A percentile compares a stretch with the other conserved stretches of the same genome.
These are phyloP conservation scores for Saccharomyces pastorianus DNA, from an alignment of 1,139 yeast genomes.

Conservation along the genomic window DNA sequence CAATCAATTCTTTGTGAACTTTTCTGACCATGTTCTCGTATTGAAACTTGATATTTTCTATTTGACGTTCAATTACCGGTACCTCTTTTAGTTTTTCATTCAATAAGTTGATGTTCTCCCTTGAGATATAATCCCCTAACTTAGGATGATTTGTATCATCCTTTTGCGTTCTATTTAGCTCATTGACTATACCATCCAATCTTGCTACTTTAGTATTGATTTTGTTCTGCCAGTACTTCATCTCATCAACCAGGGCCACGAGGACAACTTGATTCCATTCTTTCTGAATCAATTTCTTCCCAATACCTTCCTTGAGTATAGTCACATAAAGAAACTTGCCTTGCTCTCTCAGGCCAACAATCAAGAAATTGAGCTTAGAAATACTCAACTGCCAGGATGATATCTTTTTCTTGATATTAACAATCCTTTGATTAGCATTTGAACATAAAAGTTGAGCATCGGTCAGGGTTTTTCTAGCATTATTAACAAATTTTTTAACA, in stretches of 20 bases:
- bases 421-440: constrained; percentile 30
- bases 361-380: constrained; percentile 29
- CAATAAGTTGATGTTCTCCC: constrained; percentile 33
- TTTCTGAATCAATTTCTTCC: constrained; percentile 23
- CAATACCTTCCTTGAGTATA: constrained; percentile 30
- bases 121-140: constrained; percentile 41
- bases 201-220: constrained; percentile 30
- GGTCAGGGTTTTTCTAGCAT: constrained; percentile 32
- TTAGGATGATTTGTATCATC: constrained; percentile 18
- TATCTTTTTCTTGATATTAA: constrained; percentile 15
- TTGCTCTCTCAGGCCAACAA: constrained; percentile 33
- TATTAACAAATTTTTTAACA: constrained; percentile 27
- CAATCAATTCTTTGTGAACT: constrained; percentile 18
- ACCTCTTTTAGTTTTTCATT: constrained; percentile 27
- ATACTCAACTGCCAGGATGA: constrained; percentile 23
- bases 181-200: constrained; percentile 26
- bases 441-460: constrained; percentile 34
- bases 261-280: constrained; percentile 20
- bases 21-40: constrained; percentile 24
- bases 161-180: constrained; percentile 24
- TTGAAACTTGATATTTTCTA: constrained; percentile 24
- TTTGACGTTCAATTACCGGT: constrained; percentile 28
- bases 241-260: constrained; percentile 21
- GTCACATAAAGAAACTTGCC: constrained; percentile 26
- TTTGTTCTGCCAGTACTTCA: constrained; percentile 29